Conservation (phyloP, 225 moss, liverwort and hornwort species). For the Physcomitrellopsis africana region DNA sequence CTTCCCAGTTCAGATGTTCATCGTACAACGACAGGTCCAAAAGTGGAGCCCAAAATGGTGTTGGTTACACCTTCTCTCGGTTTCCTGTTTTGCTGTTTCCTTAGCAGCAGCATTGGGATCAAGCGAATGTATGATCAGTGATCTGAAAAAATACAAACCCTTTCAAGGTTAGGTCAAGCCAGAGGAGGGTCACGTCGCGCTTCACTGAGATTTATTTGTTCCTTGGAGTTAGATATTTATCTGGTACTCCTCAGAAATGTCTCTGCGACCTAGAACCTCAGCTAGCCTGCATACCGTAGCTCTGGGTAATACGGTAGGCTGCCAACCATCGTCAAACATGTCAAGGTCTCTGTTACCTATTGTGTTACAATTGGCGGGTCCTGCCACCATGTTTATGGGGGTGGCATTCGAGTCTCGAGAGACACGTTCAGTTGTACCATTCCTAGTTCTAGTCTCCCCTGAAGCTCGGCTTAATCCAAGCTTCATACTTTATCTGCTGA, state of each 20-base stretch:
- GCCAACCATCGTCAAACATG: constrained; percentile 22
- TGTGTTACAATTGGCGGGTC: constrained; percentile 19
- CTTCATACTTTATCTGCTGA: constrained; percentile 5
- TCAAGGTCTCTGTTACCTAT: constrained; percentile 17
- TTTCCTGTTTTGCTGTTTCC: constrained; percentile 54
- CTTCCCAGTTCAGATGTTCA: constrained; percentile 78
- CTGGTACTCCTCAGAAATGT: constrained; percentile 10
- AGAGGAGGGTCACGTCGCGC: constrained; percentile 23
- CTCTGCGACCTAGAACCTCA: constrained; percentile 19
- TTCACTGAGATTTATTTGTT: background rate
- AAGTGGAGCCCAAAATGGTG: constrained; percentile 50
- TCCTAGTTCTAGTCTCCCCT: background rate
- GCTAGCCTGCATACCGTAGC: constrained; percentile 10
- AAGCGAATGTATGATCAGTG: constrained; percentile 49
- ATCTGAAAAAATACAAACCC: constrained; percentile 54
- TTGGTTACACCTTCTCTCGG: constrained; percentile 47
- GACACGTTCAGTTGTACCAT: constrained; percentile 18
- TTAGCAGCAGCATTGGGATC: constrained; percentile 64
- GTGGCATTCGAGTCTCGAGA: constrained; percentile 13
- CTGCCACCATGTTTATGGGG: constrained; percentile 19
- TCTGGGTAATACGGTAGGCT: background rate
- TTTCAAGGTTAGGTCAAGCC: constrained; percentile 46
- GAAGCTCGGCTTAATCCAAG: background rate
- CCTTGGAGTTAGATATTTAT: constrained; percentile 20
- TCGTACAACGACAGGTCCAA: constrained; percentile 45